These are phyloP conservation scores for Irpex sp. DNA, from an alignment of 1,284 basidiomycete genomes.

Conservation along the genomic window DNA sequence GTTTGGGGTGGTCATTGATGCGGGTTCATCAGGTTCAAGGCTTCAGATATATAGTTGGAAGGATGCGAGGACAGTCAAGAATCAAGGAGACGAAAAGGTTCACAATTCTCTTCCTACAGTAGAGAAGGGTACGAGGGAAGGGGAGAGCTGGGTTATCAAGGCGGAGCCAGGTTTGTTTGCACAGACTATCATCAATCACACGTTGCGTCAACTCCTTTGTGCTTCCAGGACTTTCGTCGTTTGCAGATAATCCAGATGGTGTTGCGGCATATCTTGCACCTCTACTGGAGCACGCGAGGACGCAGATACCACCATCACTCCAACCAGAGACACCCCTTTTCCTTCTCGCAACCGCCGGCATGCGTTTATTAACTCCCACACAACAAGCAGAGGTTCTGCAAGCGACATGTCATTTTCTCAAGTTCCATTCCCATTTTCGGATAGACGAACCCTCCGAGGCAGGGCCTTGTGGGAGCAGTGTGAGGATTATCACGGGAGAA, in stretches of 20 bases:
- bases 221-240: conserved; percentile 80
- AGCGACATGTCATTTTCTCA: conserved; percentile 78
- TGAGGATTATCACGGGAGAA: conserved; percentile 95
- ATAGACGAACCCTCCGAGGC: conserved; percentile 58
- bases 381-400: conserved; percentile 74
- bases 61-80: conserved; percentile 61
- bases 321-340: conserved; percentile 87
- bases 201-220: background rate
- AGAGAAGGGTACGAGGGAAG: conserved; percentile 84
- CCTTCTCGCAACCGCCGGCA: conserved; percentile 94
- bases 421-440: conserved; percentile 70
- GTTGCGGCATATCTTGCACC: conserved; percentile 79
- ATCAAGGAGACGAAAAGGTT: conserved; percentile 42
- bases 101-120: conserved; percentile 71
- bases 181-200: background rate
- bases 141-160: conserved; percentile 87
- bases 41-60: conserved; percentile 98
- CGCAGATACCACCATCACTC: conserved; percentile 82
- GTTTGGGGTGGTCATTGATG: conserved; percentile 97
- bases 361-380: conserved; percentile 79
- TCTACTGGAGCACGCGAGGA: conserved; percentile 79
- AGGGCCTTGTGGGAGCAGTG: conserved; percentile 85
- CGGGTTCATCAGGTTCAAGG: conserved; percentile 94
- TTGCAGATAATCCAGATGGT: conserved; percentile 65
- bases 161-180: conserved; percentile 83